Evolutionary conservation across 352 stramenopile genomes (phyloP).

Genomic region (Thraustochytrium striatum): DNA sequence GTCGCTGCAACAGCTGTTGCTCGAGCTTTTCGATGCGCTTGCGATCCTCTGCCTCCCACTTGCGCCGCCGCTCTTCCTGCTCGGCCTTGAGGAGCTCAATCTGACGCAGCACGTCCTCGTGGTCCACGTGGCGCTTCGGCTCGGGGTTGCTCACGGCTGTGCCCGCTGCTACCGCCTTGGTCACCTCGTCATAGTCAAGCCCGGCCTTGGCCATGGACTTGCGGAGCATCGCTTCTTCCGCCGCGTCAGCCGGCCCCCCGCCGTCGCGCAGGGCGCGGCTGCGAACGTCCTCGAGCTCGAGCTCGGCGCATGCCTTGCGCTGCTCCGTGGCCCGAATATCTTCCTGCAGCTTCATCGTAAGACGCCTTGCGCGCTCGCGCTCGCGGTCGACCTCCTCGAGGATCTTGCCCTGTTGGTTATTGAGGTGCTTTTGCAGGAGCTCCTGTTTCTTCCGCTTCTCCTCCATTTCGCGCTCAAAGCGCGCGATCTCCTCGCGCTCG

Average conservation of each 20-base stretch:
- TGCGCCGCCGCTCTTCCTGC: constrained; percentile 26
- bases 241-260: too few relatives aligned
- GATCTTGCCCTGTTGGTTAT: constrained; percentile 34
- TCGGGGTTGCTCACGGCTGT: too few relatives aligned
- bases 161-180: not conserved
- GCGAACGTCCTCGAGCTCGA: too few relatives aligned
- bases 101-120: not conserved
- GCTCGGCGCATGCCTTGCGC: not conserved
- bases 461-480: constrained; percentile 65
- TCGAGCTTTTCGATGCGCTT: not conserved
- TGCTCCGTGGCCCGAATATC: not conserved
- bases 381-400: constrained; percentile 46
- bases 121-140: not conserved
- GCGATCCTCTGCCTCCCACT: constrained; percentile 32
- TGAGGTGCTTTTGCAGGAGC: constrained; percentile 34
- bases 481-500: constrained; percentile 64
- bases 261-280: too few relatives aligned
- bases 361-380: not conserved
- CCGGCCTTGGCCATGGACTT: not conserved
- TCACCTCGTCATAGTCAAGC: not conserved
- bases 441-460: constrained; percentile 48
- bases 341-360: constrained; percentile 28
- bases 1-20: not conserved
- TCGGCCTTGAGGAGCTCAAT: constrained; percentile 22
- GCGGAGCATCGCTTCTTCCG: not conserved